Base-by-base conservation (phyloP, 768 basidiomycete genomes). In the Royoungia palumana region DNA sequence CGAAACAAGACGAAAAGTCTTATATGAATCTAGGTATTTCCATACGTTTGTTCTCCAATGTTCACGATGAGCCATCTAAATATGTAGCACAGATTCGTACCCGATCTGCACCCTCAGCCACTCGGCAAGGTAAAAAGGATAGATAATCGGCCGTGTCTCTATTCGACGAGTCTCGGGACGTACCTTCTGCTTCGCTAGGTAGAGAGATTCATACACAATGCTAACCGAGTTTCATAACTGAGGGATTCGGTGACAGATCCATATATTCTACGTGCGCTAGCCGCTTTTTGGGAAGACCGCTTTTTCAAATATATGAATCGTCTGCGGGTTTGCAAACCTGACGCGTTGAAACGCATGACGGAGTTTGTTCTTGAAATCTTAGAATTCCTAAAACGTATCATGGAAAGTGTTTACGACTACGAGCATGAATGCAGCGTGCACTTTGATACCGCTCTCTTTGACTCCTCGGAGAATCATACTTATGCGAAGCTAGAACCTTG, bases 291-390 rank as follows among this genome's bases (percentile, higher is more conserved):
- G 94, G 96, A 98, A 69, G 72, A 72, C 27, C 79, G 83, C 46
- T 99, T 94, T 73, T 93, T 95, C 73, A 73, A 82, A 24, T 93
- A 97, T 61, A 99, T 99, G 96, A 70, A 74, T 14, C 81, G 85
- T n/a, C 78, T 99, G 16, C 80, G 80, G 53, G 88, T 98, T 35
- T 82, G 86, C 49, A 82, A 86, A 19, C 94, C 96, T 16, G 92
- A 95, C 65, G 90, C 83, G 4, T 69, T 97, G 46, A 98, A 96
- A 1, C 85, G 95, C 35, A 96, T 98, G 6, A 94, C 94, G 2
- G 96, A 98, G 69, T 99, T 93, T 68, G 86, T 99, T 9, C 91
- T 94, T 4, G 94, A 98, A 70, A 90, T 97, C 55, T 90, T 94
- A 42, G 69, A 79, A 4, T 99, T 94, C 65, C 87, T 98, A 34